Percentiles rank a stretch among this genome's conserved stretches.
These are phyloP conservation scores for Beauveria varroae DNA, from an alignment of 2,329 filamentous ascomycete species.

Conservation along the genomic window DNA sequence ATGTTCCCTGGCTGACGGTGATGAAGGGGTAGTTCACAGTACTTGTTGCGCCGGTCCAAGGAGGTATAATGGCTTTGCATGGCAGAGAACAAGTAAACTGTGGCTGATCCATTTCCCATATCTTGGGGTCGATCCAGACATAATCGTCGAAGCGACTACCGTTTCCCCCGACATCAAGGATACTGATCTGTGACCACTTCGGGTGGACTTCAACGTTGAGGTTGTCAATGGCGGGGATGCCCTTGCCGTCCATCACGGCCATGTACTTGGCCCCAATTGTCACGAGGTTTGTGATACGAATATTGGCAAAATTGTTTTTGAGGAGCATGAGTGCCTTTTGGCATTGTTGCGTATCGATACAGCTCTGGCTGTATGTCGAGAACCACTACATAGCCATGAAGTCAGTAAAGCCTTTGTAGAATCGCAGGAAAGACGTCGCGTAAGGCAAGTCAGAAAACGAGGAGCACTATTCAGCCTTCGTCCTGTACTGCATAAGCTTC, in stretches of 20 bases:
- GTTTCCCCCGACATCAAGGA: constrained; percentile 16
- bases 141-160: neutral
- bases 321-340: constrained; percentile 19
- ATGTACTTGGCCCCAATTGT: constrained; percentile 25
- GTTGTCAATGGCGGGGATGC: constrained; percentile 21
- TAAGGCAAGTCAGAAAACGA: no score
- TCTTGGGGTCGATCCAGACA: constrained; percentile 15
- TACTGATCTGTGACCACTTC: constrained; percentile 21
- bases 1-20: constrained; percentile 22
- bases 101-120: constrained; percentile 25
- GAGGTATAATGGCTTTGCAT: constrained; percentile 22
- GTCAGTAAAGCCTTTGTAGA: no score
- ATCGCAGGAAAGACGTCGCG: no score
- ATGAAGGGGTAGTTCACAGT: constrained; percentile 24
- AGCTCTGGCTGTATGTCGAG: constrained; percentile 16
- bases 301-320: constrained; percentile 17
- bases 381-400: constrained; percentile 16
- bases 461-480: no score
- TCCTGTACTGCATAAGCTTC: no score
- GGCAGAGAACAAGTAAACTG: constrained; percentile 21
- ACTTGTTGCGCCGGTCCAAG: constrained; percentile 20
- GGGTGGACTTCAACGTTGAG: constrained; percentile 22
- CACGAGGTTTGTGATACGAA: constrained; percentile 21
- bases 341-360: constrained; percentile 18
- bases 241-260: constrained; percentile 18